phyloP scores from a whole-genome alignment of 305 asterid species.

The Fraxinus greggii region DNA sequence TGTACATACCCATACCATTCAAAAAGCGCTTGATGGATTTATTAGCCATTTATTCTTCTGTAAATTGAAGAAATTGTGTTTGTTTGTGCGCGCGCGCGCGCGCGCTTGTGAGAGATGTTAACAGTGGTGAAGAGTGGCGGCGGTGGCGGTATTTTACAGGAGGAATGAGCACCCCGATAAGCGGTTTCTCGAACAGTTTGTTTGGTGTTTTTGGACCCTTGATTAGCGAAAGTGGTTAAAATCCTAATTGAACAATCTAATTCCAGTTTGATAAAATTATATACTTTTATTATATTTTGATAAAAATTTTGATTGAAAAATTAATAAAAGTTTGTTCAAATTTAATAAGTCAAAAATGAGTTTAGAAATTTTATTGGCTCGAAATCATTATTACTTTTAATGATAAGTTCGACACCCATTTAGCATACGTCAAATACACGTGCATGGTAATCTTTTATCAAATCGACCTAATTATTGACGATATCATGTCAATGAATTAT shows the following conservation, averaged over 20 bases:
- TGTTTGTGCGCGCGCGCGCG: not conserved
- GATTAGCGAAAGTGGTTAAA: not conserved
- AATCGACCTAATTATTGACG: not conserved
- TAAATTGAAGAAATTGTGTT: slow-evolving; percentile 7
- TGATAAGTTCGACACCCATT: not conserved
- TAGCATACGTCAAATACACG: not conserved
- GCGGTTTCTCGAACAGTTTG: not conserved
- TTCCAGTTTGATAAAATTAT: not conserved
- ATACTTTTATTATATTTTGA: too few species aligned
- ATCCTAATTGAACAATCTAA: not conserved
- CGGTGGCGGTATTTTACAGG: not conserved
- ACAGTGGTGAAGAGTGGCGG: not conserved
- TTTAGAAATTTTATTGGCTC: not conserved
- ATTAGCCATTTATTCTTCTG: slow-evolving; percentile 39
- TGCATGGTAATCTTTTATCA: not conserved
- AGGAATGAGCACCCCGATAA: not conserved
- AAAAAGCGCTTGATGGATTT: slow-evolving; percentile 35
- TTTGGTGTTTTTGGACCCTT: not conserved
- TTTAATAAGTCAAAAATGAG: not conserved
- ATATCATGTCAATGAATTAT: not conserved
- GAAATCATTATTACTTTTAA: not conserved
- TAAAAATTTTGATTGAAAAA: not conserved
- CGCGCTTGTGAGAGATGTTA: not conserved
- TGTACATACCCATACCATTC: slow-evolving; percentile 35
- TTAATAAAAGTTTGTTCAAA: too few species aligned